These are phyloP conservation scores for Paraphoma chrysanthemicola DNA, from an alignment of 2,329 filamentous ascomycete species.

Conservation along the genomic window DNA sequence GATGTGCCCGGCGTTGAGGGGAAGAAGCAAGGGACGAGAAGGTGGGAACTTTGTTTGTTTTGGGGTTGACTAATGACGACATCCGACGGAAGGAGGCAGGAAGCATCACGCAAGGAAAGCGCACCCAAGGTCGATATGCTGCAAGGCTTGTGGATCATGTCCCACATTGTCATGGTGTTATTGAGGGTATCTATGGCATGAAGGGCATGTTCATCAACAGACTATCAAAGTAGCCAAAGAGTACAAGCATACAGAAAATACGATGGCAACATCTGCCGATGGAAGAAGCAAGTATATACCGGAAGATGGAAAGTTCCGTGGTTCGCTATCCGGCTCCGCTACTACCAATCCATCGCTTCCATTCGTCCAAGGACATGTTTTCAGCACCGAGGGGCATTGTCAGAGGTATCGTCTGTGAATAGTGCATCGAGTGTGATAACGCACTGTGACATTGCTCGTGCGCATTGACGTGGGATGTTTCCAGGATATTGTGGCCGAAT, in stretches of 20 bases:
- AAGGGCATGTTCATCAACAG: too few species aligned
- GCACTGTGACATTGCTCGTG: neutral
- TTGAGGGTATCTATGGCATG: neutral
- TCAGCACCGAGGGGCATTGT: neutral
- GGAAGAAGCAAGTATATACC: neutral
- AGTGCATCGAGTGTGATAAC: constrained; percentile 1
- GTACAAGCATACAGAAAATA: neutral
- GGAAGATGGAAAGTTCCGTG: neutral
- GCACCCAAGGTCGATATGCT: neutral
- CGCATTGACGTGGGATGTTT: neutral
- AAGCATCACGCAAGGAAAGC: neutral
- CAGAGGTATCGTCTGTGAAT: neutral
- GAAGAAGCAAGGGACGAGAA: neutral
- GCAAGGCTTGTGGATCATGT: neutral
- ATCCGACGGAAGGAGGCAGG: neutral
- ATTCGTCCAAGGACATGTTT: constrained; percentile 1
- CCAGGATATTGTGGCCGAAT: neutral
- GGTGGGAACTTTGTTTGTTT: neutral
- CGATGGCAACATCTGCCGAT: neutral
- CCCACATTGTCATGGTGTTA: neutral
- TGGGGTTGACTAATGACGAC: constrained; percentile 1
- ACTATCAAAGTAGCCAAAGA: neutral
- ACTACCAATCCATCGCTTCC: constrained; percentile 4
- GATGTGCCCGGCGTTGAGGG: neutral
- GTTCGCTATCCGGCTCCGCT: neutral